Percentiles rank a stretch among this genome's conserved stretches.
Evolutionary conservation across 2,329 filamentous ascomycete species (phyloP).

Genomic region (Pseudogymnoascus sp.): DNA sequence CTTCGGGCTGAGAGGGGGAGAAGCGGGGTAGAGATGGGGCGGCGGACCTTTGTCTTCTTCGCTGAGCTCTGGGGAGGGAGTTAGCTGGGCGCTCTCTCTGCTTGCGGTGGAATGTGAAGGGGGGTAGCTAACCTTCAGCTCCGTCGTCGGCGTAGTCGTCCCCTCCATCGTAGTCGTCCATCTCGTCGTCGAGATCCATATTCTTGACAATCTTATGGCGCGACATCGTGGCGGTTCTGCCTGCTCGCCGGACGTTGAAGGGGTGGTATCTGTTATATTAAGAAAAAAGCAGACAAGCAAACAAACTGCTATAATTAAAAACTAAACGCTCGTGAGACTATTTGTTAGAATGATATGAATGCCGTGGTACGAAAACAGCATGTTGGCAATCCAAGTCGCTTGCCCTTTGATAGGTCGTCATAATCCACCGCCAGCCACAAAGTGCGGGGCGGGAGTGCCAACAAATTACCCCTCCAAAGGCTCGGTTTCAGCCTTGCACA

Average conservation of each 20-base stretch:
- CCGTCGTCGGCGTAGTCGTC: conserved; percentile 36
- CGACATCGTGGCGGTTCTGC: conserved; percentile 29
- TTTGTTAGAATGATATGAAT: neutral
- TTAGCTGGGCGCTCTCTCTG: conserved; percentile 13
- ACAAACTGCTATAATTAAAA: neutral
- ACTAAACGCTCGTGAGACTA: neutral
- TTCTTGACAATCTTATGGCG: conserved; percentile 34
- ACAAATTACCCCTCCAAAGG: conserved; percentile 9
- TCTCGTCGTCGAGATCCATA: conserved; percentile 38
- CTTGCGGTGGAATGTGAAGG: neutral
- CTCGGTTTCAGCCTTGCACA: conserved; percentile 1
- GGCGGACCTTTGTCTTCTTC: conserved; percentile 29
- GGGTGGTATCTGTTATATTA: neutral
- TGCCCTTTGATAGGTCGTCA: conserved; percentile 10
- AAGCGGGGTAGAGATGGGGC: neutral
- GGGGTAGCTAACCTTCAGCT: conserved; percentile 26
- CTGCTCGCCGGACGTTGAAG: neutral
- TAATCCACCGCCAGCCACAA: conserved; percentile 5
- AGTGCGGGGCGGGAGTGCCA: conserved; percentile 1
- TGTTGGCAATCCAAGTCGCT: conserved; percentile 2
- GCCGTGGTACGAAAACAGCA: neutral
- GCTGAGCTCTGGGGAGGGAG: conserved; percentile 22
- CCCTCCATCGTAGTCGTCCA: conserved; percentile 44
- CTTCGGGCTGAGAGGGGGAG: neutral
- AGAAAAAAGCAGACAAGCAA: neutral